Evolutionary conservation across 768 basidiomycete genomes (phyloP).

Genomic region (Trametes cubensis): DNA sequence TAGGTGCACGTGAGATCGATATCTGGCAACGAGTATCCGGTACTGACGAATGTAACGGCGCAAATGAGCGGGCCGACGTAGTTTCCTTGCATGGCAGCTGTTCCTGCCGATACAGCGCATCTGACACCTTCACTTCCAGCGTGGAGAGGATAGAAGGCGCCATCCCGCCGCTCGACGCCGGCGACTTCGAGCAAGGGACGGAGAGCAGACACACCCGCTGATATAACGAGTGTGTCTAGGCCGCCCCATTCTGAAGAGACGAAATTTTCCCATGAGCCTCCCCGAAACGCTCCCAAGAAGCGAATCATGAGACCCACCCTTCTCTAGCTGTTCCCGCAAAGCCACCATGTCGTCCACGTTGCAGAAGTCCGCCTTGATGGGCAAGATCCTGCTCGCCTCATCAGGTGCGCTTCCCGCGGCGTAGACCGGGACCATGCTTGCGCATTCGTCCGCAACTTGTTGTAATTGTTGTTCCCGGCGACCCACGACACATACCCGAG

Average conservation of each 20-base stretch:
- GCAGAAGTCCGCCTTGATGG: slow-evolving; percentile 64
- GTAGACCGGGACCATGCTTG: slow-evolving; percentile 27
- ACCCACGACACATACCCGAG: slow-evolving; percentile 73
- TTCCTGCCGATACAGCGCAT: slow-evolving; percentile 56
- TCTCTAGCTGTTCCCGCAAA: slow-evolving; percentile 53
- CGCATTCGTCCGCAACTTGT: slow-evolving; percentile 65
- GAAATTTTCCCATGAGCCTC: not conserved
- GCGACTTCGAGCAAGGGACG: slow-evolving; percentile 75
- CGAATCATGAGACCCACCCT: slow-evolving; percentile 48
- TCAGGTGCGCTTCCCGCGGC: slow-evolving; percentile 25
- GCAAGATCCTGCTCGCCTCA: slow-evolving; percentile 43
- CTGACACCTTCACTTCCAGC: slow-evolving; percentile 60
- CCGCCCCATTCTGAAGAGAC: slow-evolving; percentile 69
- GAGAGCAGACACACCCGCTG: slow-evolving; percentile 83
- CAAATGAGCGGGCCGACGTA: slow-evolving; percentile 70
- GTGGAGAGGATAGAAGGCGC: slow-evolving; percentile 39
- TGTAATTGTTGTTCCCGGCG: slow-evolving; percentile 58
- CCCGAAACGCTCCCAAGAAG: not conserved
- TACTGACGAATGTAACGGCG: slow-evolving; percentile 70
- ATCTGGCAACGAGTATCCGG: not conserved
- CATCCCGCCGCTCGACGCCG: slow-evolving; percentile 47
- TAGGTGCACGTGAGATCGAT: slow-evolving; percentile 2
- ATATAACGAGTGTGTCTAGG: slow-evolving; percentile 79
- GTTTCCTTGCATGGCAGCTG: slow-evolving; percentile 62
- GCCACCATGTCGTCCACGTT: slow-evolving; percentile 66